phyloP scores from a whole-genome alignment of 106 monocot genomes.

The Allium sativum region DNA sequence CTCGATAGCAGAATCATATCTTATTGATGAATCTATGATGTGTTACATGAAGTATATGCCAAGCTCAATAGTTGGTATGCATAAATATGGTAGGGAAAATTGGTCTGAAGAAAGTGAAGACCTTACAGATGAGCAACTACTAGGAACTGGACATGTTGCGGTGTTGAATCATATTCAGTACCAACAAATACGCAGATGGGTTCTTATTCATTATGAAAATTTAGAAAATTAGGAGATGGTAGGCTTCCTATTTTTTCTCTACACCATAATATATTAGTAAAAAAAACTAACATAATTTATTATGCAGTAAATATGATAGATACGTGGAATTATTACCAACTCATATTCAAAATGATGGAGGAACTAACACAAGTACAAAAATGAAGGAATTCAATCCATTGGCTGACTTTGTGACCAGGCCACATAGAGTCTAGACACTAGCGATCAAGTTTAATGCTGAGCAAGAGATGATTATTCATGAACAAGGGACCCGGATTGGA shows the following conservation, averaged over 20 bases:
- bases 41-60: neutral
- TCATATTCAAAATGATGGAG: too few relatives aligned
- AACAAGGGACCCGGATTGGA: too few relatives aligned
- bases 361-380: too few relatives aligned
- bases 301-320: too few relatives aligned
- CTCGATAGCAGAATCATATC: neutral
- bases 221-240: neutral
- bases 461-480: too few relatives aligned
- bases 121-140: neutral
- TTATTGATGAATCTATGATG: neutral
- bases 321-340: too few relatives aligned
- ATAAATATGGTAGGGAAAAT: neutral
- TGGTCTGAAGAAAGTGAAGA: neutral
- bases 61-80: neutral
- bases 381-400: too few relatives aligned
- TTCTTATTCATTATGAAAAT: neutral
- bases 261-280: too few relatives aligned
- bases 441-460: too few relatives aligned
- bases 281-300: too few relatives aligned
- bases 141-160: neutral
- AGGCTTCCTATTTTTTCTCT: neutral
- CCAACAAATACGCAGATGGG: neutral
- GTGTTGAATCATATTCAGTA: neutral
- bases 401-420: too few relatives aligned
- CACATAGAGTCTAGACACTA: too few relatives aligned